Base-by-base conservation (phyloP, 768 basidiomycete genomes). In the Mycena belliarum region DNA sequence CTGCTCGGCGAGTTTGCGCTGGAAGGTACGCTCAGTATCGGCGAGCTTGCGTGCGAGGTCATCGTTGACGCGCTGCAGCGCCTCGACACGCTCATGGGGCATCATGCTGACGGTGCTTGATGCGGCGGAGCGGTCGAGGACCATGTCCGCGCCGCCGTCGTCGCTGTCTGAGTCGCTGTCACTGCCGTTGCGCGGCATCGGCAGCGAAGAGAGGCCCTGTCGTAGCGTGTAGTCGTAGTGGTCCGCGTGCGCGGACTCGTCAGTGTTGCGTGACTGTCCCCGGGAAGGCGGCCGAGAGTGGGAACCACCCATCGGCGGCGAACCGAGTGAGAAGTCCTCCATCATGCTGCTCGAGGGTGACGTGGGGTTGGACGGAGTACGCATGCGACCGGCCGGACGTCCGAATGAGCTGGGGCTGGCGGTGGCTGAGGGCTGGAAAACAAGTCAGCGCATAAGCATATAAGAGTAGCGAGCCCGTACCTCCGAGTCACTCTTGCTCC, bases 401-500 rank as follows among this genome's bases (percentile, higher is more conserved):
- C 74, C 73, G 68, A 78, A 87, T 4, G 77, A 63, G 37, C 71
- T 70, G 18, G 82, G 74, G 51, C 66, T 77, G 70, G 77, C 66
- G 51, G 65, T 77, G 70, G 77, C 66, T 44, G 77, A 69, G 49
- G 73, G 69, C 26, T 75, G 20, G 35, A 33, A 56, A 65, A 49
- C 25, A 46, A 45, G 60, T 47, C 43, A 49, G 37, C 35, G 15
- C 8, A 16, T 4, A 32, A 54, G n/a, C n/a, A 33, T 47, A 52
- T 8, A 45, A 56, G 10, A 50, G 16, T 3, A 53, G 33, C 52
- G 42, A 24, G 26, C 60, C 32, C 81, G 49, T 41, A 90, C 91
- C 78, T 93, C 91, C 3, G 86, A 85, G 63, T 93, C 91, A 65
- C 91, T 92, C 26, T 79, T 74, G 58, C 79, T 81, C n/a, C 87